Base-by-base conservation (phyloP, 805 yeast genomes). In the Ogataea philodendri region DNA sequence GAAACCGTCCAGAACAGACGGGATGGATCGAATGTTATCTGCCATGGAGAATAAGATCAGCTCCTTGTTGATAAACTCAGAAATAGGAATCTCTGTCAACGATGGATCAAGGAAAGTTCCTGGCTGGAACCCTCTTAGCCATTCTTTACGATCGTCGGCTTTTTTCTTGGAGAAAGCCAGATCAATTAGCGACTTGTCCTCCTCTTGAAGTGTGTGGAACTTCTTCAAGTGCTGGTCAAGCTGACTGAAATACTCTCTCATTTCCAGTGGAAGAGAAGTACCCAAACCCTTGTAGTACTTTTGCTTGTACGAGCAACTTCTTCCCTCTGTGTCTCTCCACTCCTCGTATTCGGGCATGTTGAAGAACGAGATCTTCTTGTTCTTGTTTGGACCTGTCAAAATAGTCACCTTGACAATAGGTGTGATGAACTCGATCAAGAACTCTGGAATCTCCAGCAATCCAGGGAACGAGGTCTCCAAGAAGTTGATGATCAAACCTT, bases 201-300 rank as follows among this genome's bases (percentile, higher is more conserved):
- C 78, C 8, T 76, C 86, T 59, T 84, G 81, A 32, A 93, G 69
- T 6, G 87, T 73, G 57, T 85, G 88, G 59, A 93, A 93, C 18
- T 74, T 72, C 56, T 93, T 93, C 65, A 86, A 69, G 63, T 93
- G 98, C 45, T 70, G 79, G 49, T 84, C 96, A 20, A 93, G 69
- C 44, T 84, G 83, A 26, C 86, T 67, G 60, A 93, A 93, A 55
- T 93, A 93, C 55, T 85, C 93, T 48, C 93, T 77, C 43, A 84
- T 85, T 62, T 93, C 98, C 22, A 67, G 72, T 17, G 78, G 76
- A 1, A 80, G 72, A 1, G 97, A 90, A 4, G 98, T 88, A 78
- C 98, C 98, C 72, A 93, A 74, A 76, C 98, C 98, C 72, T 93
- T 93, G 67, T 87, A 93, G 68, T 93, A 93, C 73, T 93, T 93